Conservation (phyloP, 441 rosid species). For the Croton setiger region DNA sequence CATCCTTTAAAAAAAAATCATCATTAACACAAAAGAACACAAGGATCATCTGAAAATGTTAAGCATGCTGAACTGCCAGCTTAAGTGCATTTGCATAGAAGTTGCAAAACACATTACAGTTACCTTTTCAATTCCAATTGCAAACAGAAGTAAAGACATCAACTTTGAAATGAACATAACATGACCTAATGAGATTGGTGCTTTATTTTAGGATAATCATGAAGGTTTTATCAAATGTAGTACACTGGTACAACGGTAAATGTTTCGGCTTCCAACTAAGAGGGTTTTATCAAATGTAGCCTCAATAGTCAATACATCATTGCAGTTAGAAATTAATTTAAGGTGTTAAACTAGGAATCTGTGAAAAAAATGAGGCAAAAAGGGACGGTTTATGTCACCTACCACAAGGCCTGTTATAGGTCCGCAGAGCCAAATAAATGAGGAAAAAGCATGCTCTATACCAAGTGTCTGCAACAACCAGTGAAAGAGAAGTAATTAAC, state of each 20-base stretch:
- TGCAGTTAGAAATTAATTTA: background rate
- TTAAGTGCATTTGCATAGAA: background rate
- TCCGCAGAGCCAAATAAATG: slow-evolving; percentile 97
- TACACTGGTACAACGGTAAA: background rate
- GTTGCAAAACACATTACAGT: background rate
- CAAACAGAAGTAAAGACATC: background rate
- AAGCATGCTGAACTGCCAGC: background rate
- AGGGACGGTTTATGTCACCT: slow-evolving; percentile 30
- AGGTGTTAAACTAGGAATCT: background rate
- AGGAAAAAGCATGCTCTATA: slow-evolving; percentile 84
- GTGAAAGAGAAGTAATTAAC: slow-evolving; percentile 25
- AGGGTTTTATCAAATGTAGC: background rate
- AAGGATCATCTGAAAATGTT: background rate
- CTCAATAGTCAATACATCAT: background rate
- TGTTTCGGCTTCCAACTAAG: background rate
- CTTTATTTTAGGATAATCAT: background rate
- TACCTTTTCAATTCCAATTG: background rate
- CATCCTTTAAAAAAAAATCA: background rate
- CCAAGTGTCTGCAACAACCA: slow-evolving; percentile 88
- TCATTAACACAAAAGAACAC: too few species aligned
- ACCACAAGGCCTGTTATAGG: slow-evolving; percentile 98
- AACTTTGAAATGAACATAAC: background rate
- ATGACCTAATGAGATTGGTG: background rate
- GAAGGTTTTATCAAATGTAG: background rate
- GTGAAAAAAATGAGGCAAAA: background rate